Percentiles rank a stretch among this genome's conserved stretches.
These are phyloP conservation scores for Lepidium africanum DNA, from an alignment of 345 rosid species.

Conservation along the genomic window DNA sequence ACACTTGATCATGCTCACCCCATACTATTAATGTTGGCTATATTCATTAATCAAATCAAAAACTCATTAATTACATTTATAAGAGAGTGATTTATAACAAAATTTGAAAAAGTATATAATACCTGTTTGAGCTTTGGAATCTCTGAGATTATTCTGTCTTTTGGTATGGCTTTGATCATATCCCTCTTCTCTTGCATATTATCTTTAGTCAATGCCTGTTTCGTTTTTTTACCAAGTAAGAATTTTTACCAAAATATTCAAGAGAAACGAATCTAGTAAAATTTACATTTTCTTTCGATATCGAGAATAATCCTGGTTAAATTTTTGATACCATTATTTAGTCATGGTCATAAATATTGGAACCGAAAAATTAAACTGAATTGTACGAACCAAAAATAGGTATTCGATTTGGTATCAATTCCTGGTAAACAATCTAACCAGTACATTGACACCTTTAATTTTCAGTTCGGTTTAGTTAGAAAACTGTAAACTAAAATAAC, in stretches of 20 bases:
- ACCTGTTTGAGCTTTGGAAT: constrained; percentile 56
- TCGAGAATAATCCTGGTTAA: no score
- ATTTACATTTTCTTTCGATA: background rate
- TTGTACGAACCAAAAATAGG: no score
- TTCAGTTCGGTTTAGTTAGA: no score
- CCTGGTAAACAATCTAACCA: no score
- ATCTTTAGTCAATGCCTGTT: constrained; percentile 47
- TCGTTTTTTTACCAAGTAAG: background rate
- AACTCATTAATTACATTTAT: background rate
- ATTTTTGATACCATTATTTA: no score
- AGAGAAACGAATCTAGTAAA: background rate
- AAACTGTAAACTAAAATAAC: no score
- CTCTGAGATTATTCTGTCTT: constrained; percentile 39
- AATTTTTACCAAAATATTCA: background rate
- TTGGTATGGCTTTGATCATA: constrained; percentile 47
- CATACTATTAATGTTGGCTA: constrained; percentile 69
- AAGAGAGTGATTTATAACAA: background rate
- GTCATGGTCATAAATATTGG: no score
- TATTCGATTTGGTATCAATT: no score
- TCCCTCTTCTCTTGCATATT: constrained; percentile 46
- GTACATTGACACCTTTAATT: no score
- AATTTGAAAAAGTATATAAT: background rate
- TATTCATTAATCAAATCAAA: background rate
- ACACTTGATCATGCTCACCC: constrained; percentile 76
- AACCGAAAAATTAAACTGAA: no score